phyloP scores from a whole-genome alignment of 73 alveolate species.

The Blepharisma stoltei region DNA sequence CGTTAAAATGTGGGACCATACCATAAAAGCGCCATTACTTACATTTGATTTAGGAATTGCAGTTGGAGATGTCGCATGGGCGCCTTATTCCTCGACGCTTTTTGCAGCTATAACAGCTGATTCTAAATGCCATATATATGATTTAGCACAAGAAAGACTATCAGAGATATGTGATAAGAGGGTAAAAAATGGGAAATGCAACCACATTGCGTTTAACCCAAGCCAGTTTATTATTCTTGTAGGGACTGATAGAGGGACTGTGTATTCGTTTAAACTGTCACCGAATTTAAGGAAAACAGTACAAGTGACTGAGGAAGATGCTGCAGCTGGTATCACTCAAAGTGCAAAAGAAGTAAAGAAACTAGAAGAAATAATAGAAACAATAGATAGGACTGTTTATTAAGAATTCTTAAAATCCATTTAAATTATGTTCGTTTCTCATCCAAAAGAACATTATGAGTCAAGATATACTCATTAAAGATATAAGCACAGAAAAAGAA shows the following conservation, averaged over 20 bases:
- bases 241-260: conserved; percentile 90
- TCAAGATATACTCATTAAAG: too few species aligned
- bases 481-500: too few species aligned
- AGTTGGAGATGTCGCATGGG: conserved; percentile 99
- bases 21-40: conserved; percentile 84
- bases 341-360: too few species aligned
- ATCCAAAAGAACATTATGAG: too few species aligned
- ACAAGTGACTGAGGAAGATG: not conserved
- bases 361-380: too few species aligned
- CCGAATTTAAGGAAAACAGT: conserved; percentile 35
- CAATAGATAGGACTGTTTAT: too few species aligned
- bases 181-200: conserved; percentile 81
- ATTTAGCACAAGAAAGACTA: conserved; percentile 78
- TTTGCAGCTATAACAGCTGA: conserved; percentile 89
- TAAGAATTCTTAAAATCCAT: too few species aligned
- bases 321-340: not conserved
- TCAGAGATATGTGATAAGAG: conserved; percentile 59
- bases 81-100: conserved; percentile 98
- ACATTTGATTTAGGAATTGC: conserved; percentile 97
- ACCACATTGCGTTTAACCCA: conserved; percentile 83
- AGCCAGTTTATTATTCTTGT: conserved; percentile 86
- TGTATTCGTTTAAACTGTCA: conserved; percentile 63
- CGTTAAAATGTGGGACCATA: conserved; percentile 98
- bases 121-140: conserved; percentile 82
- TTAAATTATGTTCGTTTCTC: too few species aligned